Evolutionary conservation across 1,284 basidiomycete species (phyloP).

Genomic region (Schizophyllum amplum): DNA sequence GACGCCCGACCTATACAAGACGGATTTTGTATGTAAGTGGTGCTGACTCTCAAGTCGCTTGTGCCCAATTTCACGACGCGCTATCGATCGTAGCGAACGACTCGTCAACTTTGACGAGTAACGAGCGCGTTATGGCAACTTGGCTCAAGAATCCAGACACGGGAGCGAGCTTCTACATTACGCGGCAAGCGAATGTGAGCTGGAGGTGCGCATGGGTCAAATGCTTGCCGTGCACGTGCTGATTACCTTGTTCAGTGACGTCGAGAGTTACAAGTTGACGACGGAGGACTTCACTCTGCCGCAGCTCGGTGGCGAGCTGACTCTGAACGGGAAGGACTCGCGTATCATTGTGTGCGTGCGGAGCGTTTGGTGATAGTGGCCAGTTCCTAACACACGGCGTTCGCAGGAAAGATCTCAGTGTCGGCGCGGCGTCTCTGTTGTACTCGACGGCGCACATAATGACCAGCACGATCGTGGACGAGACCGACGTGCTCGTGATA

Average conservation of each 20-base stretch:
- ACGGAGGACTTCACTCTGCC: slow-evolving; percentile 25
- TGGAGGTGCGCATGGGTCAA: neutral
- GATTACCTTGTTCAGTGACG: neutral
- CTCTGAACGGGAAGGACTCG: slow-evolving; percentile 38
- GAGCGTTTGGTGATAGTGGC: too few species aligned
- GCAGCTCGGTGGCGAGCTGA: slow-evolving; percentile 30
- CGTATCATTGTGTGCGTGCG: slow-evolving; percentile 44
- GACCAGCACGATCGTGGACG: slow-evolving; percentile 42
- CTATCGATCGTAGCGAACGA: slow-evolving; percentile 32
- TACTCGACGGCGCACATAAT: slow-evolving; percentile 45
- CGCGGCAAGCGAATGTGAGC: neutral
- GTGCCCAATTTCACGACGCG: slow-evolving; percentile 36
- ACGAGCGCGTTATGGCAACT: slow-evolving; percentile 36
- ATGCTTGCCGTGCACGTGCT: neutral
- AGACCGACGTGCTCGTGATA: slow-evolving; percentile 36
- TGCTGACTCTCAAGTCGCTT: slow-evolving; percentile 25
- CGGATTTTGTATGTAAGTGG: slow-evolving; percentile 60
- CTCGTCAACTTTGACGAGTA: slow-evolving; percentile 32
- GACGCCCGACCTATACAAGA: slow-evolving; percentile 69
- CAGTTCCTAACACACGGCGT: too few species aligned
- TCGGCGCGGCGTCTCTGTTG: slow-evolving; percentile 34
- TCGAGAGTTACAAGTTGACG: neutral
- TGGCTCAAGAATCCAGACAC: neutral
- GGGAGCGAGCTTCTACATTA: neutral
- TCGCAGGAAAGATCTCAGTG: neutral